Evolutionary conservation across 2,329 filamentous ascomycete species (phyloP).

Genomic region (Aureobasidium sp.): DNA sequence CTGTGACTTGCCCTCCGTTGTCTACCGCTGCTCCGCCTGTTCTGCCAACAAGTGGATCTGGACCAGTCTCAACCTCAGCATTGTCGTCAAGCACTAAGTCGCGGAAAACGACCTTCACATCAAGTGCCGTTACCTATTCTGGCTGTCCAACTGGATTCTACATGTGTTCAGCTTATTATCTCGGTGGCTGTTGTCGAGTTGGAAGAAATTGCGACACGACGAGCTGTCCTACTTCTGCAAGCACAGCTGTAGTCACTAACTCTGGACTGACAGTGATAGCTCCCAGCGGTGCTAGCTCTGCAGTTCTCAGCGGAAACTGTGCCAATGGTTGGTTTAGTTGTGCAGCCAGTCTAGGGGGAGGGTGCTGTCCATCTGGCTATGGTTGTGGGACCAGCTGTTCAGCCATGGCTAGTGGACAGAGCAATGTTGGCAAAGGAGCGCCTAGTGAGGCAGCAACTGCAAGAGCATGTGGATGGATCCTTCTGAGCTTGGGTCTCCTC

Average conservation of each 20-base stretch:
- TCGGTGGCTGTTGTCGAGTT: constrained; percentile 79
- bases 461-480: constrained; percentile 21
- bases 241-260: constrained; percentile 56
- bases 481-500: constrained; percentile 22
- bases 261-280: constrained; percentile 60
- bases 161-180: constrained; percentile 71
- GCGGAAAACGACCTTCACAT: constrained; percentile 6
- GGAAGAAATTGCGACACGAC: constrained; percentile 76
- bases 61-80: constrained; percentile 23
- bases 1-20: constrained; percentile 12
- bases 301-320: constrained; percentile 41
- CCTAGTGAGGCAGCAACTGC: constrained; percentile 28
- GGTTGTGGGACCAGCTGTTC: constrained; percentile 68
- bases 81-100: constrained; percentile 11
- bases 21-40: constrained; percentile 19
- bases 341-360: constrained; percentile 55
- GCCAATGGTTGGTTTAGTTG: constrained; percentile 72
- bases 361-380: constrained; percentile 77
- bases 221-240: constrained; percentile 58
- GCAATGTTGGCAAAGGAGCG: constrained; percentile 38
- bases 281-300: constrained; percentile 5
- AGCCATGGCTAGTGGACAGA: constrained; percentile 44
- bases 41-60: constrained; percentile 33
- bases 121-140: constrained; percentile 17
- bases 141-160: constrained; percentile 86